Percentiles rank a stretch among this genome's conserved stretches.
phyloP scores from a whole-genome alignment of 208 protist species.

The Crithidia expoeki region DNA sequence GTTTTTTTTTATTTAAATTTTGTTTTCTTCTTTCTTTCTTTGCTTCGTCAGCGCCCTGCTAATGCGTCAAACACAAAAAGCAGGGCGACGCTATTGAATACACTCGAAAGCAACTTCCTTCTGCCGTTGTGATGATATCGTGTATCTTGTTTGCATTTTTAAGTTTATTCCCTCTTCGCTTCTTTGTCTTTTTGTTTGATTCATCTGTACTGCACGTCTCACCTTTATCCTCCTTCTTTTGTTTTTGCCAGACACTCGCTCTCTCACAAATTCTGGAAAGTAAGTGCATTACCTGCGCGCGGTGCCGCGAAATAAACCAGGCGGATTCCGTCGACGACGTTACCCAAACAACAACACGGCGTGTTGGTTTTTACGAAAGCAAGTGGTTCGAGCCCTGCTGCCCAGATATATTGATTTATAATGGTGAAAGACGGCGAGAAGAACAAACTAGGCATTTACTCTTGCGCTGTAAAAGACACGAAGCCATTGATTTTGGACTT shows the following conservation, averaged over 20 bases:
- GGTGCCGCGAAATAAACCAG: no score
- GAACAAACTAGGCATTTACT: no score
- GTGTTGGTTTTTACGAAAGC: no score
- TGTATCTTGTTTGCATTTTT: slow-evolving; percentile 18
- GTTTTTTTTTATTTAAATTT: background rate
- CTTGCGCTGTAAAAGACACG: no score
- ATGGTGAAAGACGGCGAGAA: no score
- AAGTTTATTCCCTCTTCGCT: background rate
- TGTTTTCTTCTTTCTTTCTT: slow-evolving; percentile 5
- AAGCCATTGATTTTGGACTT: no score
- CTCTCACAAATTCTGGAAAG: background rate
- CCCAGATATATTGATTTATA: no score
- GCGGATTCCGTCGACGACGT: no score
- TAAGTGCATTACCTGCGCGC: no score
- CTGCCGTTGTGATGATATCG: background rate
- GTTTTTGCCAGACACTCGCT: slow-evolving; percentile 3
- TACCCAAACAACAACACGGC: no score
- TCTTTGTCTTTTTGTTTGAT: background rate
- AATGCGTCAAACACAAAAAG: background rate
- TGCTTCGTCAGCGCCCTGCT: background rate
- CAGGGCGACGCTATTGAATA: background rate
- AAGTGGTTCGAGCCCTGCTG: no score
- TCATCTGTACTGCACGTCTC: slow-evolving; percentile 6
- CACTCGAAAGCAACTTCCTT: background rate
- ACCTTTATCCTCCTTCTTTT: slow-evolving; percentile 8